These are phyloP conservation scores for Domatiomyces catenatus DNA, from an alignment of 2,329 filamentous ascomycete species.

Conservation along the genomic window DNA sequence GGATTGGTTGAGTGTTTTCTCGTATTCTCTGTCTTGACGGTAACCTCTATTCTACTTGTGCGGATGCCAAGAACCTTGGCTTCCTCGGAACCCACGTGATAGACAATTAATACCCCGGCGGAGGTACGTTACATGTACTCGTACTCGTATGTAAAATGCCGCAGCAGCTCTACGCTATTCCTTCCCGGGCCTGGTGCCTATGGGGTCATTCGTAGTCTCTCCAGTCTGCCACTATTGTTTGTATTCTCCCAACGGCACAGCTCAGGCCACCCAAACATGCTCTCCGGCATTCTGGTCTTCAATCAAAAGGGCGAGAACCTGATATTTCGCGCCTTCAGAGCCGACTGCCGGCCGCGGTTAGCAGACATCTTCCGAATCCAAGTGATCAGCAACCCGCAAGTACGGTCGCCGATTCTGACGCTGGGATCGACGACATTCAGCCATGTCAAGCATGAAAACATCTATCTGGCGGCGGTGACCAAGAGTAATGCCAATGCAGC, in stretches of 20 bases:
- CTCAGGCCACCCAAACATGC: constrained; percentile 42
- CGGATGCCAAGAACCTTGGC: too few relatives aligned
- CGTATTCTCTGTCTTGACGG: too few relatives aligned
- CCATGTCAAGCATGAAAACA: constrained; percentile 99
- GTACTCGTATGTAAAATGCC: too few relatives aligned
- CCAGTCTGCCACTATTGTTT: neutral
- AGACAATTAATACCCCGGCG: too few relatives aligned
- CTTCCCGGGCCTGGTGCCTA: too few relatives aligned
- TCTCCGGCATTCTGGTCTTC: constrained; percentile 94
- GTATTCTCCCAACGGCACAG: neutral
- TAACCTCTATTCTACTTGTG: too few relatives aligned
- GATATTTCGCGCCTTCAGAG: constrained; percentile 96
- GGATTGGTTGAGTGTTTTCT: too few relatives aligned
- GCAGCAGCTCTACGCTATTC: too few relatives aligned
- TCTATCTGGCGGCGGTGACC: constrained; percentile 91
- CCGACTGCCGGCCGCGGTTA: constrained; percentile 91
- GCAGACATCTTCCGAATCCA: constrained; percentile 99
- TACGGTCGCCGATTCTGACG: constrained; percentile 92
- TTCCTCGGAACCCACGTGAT: too few relatives aligned
- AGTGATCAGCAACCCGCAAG: constrained; percentile 95
- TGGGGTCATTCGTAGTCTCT: neutral
- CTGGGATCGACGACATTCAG: constrained; percentile 96
- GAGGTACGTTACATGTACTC: too few relatives aligned
- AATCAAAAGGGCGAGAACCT: constrained; percentile 99
- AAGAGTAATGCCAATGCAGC: constrained; percentile 99